Percentiles rank a stretch among this genome's conserved stretches.
Conservation (phyloP, 768 basidiomycete genomes). For the Kwoniella bestiolae region DNA sequence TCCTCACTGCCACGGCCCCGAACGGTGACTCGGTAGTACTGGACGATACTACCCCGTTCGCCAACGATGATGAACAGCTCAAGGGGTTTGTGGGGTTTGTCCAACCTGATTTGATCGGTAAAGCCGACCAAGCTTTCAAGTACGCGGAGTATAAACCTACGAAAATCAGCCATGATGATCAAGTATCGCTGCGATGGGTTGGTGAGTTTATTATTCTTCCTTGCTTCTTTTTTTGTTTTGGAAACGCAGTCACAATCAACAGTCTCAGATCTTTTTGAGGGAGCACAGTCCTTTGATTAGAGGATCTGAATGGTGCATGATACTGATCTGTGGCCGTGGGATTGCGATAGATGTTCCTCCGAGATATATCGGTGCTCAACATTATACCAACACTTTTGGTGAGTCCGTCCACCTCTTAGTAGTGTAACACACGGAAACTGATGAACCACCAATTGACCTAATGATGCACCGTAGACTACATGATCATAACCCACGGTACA, state of each 20-base stretch:
- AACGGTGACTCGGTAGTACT: background rate
- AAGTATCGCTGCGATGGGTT: constrained; percentile 20
- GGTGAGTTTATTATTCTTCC: constrained; percentile 13
- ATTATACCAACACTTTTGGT: constrained; percentile 22
- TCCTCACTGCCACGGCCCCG: constrained; percentile 1
- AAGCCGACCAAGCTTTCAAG: constrained; percentile 15
- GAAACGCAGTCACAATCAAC: too few relatives aligned
- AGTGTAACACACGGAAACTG: too few relatives aligned
- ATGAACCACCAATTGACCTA: background rate
- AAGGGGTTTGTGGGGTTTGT: constrained; percentile 17
- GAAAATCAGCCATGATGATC: constrained; percentile 20
- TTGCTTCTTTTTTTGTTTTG: background rate
- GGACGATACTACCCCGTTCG: constrained; percentile 19
- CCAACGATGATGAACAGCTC: constrained; percentile 1
- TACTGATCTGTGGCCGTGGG: too few relatives aligned
- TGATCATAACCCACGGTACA: constrained; percentile 27
- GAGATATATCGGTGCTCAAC: constrained; percentile 6
- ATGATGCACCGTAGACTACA: constrained; percentile 11
- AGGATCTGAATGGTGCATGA: too few relatives aligned
- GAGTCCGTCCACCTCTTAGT: background rate
- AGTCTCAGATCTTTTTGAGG: too few relatives aligned
- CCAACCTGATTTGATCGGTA: constrained; percentile 9
- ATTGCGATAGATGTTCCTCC: constrained; percentile 22
- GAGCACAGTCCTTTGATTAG: too few relatives aligned
- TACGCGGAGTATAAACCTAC: constrained; percentile 10